Base-by-base conservation (phyloP, 768 basidiomycete species). In the Scleroderma bovista region DNA sequence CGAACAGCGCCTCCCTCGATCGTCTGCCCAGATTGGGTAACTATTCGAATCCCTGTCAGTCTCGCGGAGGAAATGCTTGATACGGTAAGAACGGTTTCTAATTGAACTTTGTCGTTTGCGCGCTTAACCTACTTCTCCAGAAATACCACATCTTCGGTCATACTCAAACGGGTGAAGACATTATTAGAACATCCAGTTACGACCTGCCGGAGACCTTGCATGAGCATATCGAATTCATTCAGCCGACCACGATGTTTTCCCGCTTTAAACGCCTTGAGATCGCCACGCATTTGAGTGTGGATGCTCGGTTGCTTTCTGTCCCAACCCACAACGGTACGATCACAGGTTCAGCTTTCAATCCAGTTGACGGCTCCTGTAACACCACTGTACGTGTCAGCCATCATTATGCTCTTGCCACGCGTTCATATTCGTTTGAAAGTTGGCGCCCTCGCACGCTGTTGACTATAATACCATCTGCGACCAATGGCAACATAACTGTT, bases 1-100 rank as follows among this genome's bases (percentile, higher is more conserved):
- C 15, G 75, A 77, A 40, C 60, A 71, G 33, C 72, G 76, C 48
- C 56, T 80, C 20, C 52, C 66, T 40, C 77, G 80, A 8, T 85
- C 86, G 12, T 75, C 81, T 3, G 84, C 84, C n/a, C 76, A 43
- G 86, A 88, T 53, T 89, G 85, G 86, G 68, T 87, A 9, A 79
- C 72, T 6, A 62, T 87, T 36, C 77, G 64, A 15, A 67, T 86
- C 7, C 77, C 84, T 0, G 72, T 89, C 41, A 57, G 67, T 32
- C 53, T 80, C 22, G 86, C 81, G 0, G 86, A 88, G 63, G 67
- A 77, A 55, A 82, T 89, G 78, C 73, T 89, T 17, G 69, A 79
- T 59, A 83, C 87, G 40, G 84, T 85, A 56, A 58, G 76, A 40
- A 31, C 7, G 1, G 42, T 9, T n/a, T 16, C 20, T 26, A 36